These are phyloP conservation scores for Alloteropsis angusta DNA, from an alignment of 202 grass and related monocot genomes.

Conservation along the genomic window DNA sequence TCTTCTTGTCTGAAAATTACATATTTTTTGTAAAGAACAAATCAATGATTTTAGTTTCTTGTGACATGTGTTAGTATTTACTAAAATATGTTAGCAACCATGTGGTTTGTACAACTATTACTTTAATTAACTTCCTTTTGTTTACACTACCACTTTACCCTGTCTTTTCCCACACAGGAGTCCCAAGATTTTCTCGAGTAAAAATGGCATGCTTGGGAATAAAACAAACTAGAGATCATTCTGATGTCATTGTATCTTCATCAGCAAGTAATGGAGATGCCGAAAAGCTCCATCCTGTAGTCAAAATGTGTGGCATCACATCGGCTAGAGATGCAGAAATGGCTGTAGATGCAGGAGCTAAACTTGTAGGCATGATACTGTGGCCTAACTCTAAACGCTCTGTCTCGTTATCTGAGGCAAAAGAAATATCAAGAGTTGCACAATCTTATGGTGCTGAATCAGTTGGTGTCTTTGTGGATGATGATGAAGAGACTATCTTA, in stretches of 20 bases:
- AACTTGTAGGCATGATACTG: conserved; percentile 86
- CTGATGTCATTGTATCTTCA: not conserved
- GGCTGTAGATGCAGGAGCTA: conserved; percentile 48
- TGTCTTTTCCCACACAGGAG: conserved; percentile 13
- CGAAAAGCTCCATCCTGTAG: conserved; percentile 39
- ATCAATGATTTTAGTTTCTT: not conserved
- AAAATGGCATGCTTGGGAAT: not conserved
- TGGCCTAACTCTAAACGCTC: conserved; percentile 77
- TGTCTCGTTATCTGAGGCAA: conserved; percentile 46
- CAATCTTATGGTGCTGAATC: conserved; percentile 61
- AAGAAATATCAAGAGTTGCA: conserved; percentile 63
- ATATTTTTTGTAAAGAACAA: not conserved
- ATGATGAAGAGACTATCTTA: conserved; percentile 71
- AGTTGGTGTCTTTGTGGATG: conserved; percentile 88
- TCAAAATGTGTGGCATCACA: conserved; percentile 92
- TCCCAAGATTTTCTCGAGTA: conserved; percentile 8
- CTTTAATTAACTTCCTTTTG: not conserved
- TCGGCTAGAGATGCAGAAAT: conserved; percentile 79
- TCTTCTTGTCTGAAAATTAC: not conserved
- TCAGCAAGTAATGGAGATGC: not conserved
- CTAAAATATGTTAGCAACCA: not conserved
- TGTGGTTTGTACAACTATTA: not conserved
- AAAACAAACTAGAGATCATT: not conserved
- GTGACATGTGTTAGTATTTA: not conserved
- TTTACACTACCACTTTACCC: not conserved